Base-by-base conservation (phyloP, 306 rosid genomes). In the Amphicarpaea edgeworthii region DNA sequence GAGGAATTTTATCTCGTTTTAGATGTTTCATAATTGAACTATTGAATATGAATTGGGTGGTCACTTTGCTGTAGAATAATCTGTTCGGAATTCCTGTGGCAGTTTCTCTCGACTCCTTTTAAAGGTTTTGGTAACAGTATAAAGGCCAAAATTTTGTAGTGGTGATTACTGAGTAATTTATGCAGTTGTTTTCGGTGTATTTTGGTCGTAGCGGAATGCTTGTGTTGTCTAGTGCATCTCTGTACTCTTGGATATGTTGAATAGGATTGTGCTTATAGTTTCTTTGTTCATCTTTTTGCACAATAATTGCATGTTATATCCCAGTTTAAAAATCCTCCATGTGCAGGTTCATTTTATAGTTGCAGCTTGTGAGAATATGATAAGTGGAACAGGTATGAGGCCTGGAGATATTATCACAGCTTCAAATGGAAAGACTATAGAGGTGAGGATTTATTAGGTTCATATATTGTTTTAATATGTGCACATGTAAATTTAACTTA, bases 291-390 rank as follows among this genome's bases (percentile, higher is more conserved):
- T 30, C 45, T 19, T 68, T 66, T 17, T 24, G 17, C 38, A 23
- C 32, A 59, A 17, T 49, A 64, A 50, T 0, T 65, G 46, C 40
- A 34, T 77, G 40, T 20, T 57, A 17, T 61, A 64, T 49, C 38
- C 57, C 38, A 47, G 53, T 51, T 46, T 59, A 17, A 42, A 70
- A 8, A 1, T 67, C 32, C 11, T 50, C 34, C 51, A 59, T 49
- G 51, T 83, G 72, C 97, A 96, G 99, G 88, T 96, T 85, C 99
- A 96, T 85, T 96, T 96, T 85, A 79, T 96, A 59, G 96, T 96
- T 55, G 98, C 99, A 69, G 99, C 99, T 72, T 96, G 99, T 83
- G 99, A 96, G 91, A 96, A 96, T 79, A 96, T 96, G 99, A 96
- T 96, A 28, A 96, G 99, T 84, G 98, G 99, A 88, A 88, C 97